Evolutionary conservation across 106 monocot genomes (phyloP).

Genomic region (Posidonia australis): DNA sequence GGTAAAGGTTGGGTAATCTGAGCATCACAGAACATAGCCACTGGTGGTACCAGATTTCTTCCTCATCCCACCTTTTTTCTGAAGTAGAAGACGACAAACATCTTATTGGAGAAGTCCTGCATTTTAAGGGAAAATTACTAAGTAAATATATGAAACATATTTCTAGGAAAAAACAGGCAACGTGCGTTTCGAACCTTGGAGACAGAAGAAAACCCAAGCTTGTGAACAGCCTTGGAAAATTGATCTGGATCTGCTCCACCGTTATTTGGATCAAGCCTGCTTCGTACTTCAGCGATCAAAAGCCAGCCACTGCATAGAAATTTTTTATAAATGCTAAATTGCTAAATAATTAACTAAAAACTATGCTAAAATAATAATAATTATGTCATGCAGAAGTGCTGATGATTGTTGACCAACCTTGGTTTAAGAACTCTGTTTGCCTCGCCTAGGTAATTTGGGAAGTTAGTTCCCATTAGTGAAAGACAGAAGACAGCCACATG

Average conservation of each 20-base stretch:
- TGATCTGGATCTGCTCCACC: slow-evolving; percentile 81
- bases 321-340: not conserved
- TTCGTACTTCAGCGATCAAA: slow-evolving; percentile 90
- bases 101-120: slow-evolving; percentile 15
- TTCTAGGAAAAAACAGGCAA: not conserved
- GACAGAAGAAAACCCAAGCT: slow-evolving; percentile 13
- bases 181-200: slow-evolving; percentile 3
- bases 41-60: no score
- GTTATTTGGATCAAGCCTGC: slow-evolving; percentile 88
- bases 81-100: slow-evolving; percentile 17
- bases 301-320: slow-evolving; percentile 77
- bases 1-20: not conserved
- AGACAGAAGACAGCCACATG: slow-evolving; percentile 96
- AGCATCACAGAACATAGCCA: not conserved
- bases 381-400: not conserved
- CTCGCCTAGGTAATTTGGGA: slow-evolving; percentile 71
- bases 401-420: slow-evolving; percentile 28
- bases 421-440: slow-evolving; percentile 84
- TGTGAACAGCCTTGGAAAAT: slow-evolving; percentile 29
- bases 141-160: not conserved
- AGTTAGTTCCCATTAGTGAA: slow-evolving; percentile 93
- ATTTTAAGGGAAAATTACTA: not conserved
- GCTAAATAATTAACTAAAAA: no score
- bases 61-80: slow-evolving; percentile 4
- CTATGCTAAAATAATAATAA: not conserved